A percentile compares a stretch with the other conserved stretches of the same genome.
These are phyloP conservation scores for Penicillium manginii DNA, from an alignment of 495 filamentous ascomycete species.

Conservation along the genomic window DNA sequence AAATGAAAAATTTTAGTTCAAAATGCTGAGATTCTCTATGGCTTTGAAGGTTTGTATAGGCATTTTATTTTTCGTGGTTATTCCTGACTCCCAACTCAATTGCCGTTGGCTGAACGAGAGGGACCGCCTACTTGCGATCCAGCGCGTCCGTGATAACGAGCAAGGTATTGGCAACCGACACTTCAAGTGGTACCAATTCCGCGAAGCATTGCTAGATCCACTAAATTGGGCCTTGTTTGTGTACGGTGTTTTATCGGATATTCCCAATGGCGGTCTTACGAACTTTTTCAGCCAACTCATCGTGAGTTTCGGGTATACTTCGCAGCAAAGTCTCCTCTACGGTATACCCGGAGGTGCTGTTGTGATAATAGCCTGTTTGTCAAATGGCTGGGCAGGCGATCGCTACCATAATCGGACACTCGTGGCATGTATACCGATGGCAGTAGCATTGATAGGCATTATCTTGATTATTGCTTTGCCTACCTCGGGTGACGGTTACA, in stretches of 20 bases:
- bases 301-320: constrained; percentile 2
- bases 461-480: constrained; percentile 65
- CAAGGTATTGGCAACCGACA: constrained; percentile 68
- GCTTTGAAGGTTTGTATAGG: constrained; percentile 39
- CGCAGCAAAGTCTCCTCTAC: background rate
- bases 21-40: background rate
- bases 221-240: constrained; percentile 64
- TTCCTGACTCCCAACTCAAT: constrained; percentile 69
- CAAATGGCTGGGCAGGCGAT: background rate
- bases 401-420: constrained; percentile 3
- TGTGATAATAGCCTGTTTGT: background rate
- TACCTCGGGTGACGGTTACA: constrained; percentile 37
- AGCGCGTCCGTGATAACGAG: constrained; percentile 61
- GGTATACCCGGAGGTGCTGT: background rate
- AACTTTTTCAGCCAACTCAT: constrained; percentile 68
- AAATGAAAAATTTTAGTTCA: background rate
- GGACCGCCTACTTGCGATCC: constrained; percentile 59
- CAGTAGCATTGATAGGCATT: constrained; percentile 50
- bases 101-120: constrained; percentile 62
- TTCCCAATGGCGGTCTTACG: constrained; percentile 65
- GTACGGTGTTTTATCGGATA: constrained; percentile 58
- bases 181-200: constrained; percentile 61
- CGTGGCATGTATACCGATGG: constrained; percentile 37
- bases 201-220: constrained; percentile 57
- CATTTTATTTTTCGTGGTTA: constrained; percentile 57